Conservation (phyloP, 2,329 filamentous ascomycete genomes). For the Fusarium sp. region DNA sequence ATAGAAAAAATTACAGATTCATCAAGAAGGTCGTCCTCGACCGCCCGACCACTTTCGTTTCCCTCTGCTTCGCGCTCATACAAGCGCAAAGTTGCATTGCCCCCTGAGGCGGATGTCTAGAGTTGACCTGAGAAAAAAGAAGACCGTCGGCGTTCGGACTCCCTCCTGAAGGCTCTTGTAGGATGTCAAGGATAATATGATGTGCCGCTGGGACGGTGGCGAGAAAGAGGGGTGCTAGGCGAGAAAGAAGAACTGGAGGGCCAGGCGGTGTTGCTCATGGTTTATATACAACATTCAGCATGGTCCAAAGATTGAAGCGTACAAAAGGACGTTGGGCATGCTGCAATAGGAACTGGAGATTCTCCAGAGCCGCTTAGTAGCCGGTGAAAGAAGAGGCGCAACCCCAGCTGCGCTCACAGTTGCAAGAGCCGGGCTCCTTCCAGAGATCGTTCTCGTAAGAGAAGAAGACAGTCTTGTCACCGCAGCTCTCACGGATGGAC, state of each 20-base stretch:
- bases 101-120: slow-evolving; percentile 22
- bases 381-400: slow-evolving; percentile 53
- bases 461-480: slow-evolving; percentile 84
- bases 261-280: slow-evolving; percentile 44
- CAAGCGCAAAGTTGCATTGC: slow-evolving; percentile 10
- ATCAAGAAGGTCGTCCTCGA: slow-evolving; percentile 35
- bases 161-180: slow-evolving; percentile 23
- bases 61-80: background rate
- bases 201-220: slow-evolving; percentile 16
- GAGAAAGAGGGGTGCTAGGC: slow-evolving; percentile 29
- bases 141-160: slow-evolving; percentile 35
- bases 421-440: slow-evolving; percentile 80
- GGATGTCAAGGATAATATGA: slow-evolving; percentile 23
- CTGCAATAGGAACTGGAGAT: slow-evolving; percentile 31
- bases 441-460: slow-evolving; percentile 84
- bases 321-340: slow-evolving; percentile 36
- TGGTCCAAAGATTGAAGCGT: slow-evolving; percentile 34
- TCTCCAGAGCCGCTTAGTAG: slow-evolving; percentile 36
- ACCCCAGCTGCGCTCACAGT: slow-evolving; percentile 88
- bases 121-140: slow-evolving; percentile 22
- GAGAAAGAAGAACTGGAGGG: slow-evolving; percentile 37
- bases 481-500: slow-evolving; percentile 76
- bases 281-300: slow-evolving; percentile 53
- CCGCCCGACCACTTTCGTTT: slow-evolving; percentile 31
- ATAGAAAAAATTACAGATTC: slow-evolving; percentile 22